Percentiles rank a stretch among this genome's conserved stretches.
Evolutionary conservation across 208 protist species (phyloP).

Genomic region (Leishmania amazonensis): DNA sequence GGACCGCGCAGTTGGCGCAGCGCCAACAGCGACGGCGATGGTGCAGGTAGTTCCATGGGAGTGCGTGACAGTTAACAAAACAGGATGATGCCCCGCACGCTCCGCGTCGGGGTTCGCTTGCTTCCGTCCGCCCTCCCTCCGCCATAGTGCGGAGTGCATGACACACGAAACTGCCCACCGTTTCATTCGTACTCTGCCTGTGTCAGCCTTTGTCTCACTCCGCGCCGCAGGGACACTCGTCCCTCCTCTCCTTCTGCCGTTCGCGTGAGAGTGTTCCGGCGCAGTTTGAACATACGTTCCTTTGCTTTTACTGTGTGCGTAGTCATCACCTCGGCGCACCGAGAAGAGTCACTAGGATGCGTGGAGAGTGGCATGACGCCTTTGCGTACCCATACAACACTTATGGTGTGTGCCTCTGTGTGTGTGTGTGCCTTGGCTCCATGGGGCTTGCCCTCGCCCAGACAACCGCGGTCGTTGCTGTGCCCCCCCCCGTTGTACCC

Average conservation of each 20-base stretch:
- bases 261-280: neutral
- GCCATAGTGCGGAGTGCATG: neutral
- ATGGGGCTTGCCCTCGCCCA: neutral
- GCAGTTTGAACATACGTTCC: neutral
- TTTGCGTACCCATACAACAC: neutral
- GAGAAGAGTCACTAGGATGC: neutral
- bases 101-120: neutral
- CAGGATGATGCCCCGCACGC: neutral
- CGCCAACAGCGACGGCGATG: neutral
- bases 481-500: neutral
- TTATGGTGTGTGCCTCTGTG: neutral
- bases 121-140: neutral
- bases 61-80: no score
- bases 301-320: neutral
- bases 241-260: neutral
- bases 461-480: neutral
- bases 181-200: neutral
- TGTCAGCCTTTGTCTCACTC: neutral
- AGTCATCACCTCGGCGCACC: neutral
- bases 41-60: neutral
- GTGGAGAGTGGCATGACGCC: neutral
- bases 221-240: neutral
- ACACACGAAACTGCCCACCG: neutral
- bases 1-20: conserved; percentile 40
- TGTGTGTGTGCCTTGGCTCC: neutral